Percentiles rank a stretch among this genome's conserved stretches.
phyloP scores from a whole-genome alignment of 2,329 filamentous ascomycete species.

The Botrytis porri region DNA sequence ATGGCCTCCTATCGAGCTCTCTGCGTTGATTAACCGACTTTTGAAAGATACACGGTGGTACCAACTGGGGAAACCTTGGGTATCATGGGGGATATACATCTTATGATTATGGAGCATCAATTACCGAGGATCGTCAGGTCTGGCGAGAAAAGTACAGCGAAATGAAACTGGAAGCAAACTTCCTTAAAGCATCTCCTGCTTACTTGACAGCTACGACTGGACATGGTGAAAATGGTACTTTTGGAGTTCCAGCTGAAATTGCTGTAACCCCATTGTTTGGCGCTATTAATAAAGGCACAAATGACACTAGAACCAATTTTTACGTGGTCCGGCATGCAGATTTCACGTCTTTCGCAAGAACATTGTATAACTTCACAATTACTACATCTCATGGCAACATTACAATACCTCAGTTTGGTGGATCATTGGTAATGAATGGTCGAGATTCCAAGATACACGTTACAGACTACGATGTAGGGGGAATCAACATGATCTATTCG shows the following conservation, averaged over 20 bases:
- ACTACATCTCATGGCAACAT: conserved; percentile 54
- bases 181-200: conserved; percentile 26
- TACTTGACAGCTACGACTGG: conserved; percentile 48
- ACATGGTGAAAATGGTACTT: conserved; percentile 42
- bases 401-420: conserved; percentile 56
- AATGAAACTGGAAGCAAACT: conserved; percentile 28
- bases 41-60: conserved; percentile 58
- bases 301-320: conserved; percentile 52
- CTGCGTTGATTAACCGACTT: conserved; percentile 43
- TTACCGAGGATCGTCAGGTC: conserved; percentile 24
- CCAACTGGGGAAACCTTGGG: conserved; percentile 79
- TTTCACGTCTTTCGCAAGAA: conserved; percentile 41
- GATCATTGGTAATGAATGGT: conserved; percentile 53
- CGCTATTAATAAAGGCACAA: conserved; percentile 22
- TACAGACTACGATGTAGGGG: conserved; percentile 60
- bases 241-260: conserved; percentile 57
- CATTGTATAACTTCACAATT: conserved; percentile 43
- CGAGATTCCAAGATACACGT: conserved; percentile 65
- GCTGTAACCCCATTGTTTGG: conserved; percentile 59
- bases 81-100: conserved; percentile 61
- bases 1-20: neutral
- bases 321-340: conserved; percentile 64
- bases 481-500: conserved; percentile 57
- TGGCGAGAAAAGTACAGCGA: conserved; percentile 28
- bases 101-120: conserved; percentile 43